A percentile compares a stretch with the other conserved stretches of the same genome.
phyloP scores from a whole-genome alignment of 1,284 basidiomycete genomes.

The Cutaneotrichosporon curvatum region DNA sequence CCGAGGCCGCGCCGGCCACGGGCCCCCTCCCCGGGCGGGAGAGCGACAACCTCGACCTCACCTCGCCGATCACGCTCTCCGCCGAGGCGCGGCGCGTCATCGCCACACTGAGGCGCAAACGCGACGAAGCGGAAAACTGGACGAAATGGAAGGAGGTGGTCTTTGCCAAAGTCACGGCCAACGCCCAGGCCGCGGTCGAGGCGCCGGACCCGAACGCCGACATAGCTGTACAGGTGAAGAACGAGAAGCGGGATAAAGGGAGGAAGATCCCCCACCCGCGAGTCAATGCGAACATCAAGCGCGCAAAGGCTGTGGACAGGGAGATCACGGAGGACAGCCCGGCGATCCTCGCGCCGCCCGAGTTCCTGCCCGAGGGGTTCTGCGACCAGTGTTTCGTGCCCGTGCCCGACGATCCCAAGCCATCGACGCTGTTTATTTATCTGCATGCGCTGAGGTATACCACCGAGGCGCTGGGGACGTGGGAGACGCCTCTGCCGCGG shows the following conservation, averaged over 20 bases:
- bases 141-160: slow-evolving; percentile 50
- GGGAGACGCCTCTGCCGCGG: slow-evolving; percentile 44
- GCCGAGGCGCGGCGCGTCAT: slow-evolving; percentile 77
- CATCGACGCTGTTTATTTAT: slow-evolving; percentile 86
- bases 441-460: slow-evolving; percentile 81
- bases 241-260: neutral
- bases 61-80: slow-evolving; percentile 77
- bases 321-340: slow-evolving; percentile 21
- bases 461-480: slow-evolving; percentile 41
- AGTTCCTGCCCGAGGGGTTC: slow-evolving; percentile 44
- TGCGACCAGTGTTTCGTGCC: slow-evolving; percentile 85
- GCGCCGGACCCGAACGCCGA: slow-evolving; percentile 13
- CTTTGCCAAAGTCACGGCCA: slow-evolving; percentile 10
- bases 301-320: slow-evolving; percentile 16
- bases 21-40: slow-evolving; percentile 18
- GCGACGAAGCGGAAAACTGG: slow-evolving; percentile 91
- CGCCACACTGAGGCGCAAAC: slow-evolving; percentile 73
- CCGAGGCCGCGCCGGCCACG: slow-evolving; percentile 29
- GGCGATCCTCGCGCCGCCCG: slow-evolving; percentile 42
- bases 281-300: slow-evolving; percentile 7
- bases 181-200: slow-evolving; percentile 31
- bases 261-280: slow-evolving; percentile 16
- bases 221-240: too few relatives aligned
- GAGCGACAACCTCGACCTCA: slow-evolving; percentile 69
- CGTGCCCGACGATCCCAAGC: slow-evolving; percentile 79